Conservation (phyloP, 768 basidiomycete genomes). For the Lactarius akahatsu region DNA sequence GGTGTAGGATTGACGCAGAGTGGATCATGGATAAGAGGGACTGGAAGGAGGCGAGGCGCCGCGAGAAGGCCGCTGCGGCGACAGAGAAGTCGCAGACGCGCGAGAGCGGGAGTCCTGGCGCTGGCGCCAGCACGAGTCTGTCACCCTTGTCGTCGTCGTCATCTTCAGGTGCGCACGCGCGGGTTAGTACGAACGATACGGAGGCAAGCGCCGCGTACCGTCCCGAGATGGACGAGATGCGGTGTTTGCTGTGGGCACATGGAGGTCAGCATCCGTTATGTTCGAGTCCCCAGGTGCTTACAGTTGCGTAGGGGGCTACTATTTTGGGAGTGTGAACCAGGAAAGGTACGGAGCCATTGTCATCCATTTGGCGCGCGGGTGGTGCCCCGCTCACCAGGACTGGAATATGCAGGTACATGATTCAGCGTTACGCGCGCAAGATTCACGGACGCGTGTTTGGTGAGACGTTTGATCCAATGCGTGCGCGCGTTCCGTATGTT, state of each 20-base stretch:
- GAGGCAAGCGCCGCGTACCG: conserved; percentile 44
- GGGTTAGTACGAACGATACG: conserved; percentile 28
- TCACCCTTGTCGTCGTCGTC: neutral
- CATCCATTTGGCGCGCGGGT: no score
- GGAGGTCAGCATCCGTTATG: conserved; percentile 50
- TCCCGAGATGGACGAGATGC: conserved; percentile 76
- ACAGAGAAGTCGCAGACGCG: conserved; percentile 36
- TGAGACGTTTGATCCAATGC: conserved; percentile 33
- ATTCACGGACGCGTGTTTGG: conserved; percentile 88
- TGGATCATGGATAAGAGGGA: conserved; percentile 88
- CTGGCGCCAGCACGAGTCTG: neutral
- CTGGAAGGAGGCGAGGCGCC: conserved; percentile 65
- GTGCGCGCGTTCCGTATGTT: conserved; percentile 8
- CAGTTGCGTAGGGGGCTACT: conserved; percentile 61
- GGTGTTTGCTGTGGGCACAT: conserved; percentile 80
- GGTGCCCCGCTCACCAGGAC: no score
- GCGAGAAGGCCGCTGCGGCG: conserved; percentile 39
- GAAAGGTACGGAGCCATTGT: conserved; percentile 48
- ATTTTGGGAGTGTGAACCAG: conserved; percentile 79
- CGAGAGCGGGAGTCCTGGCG: neutral
- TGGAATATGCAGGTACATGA: conserved; percentile 51
- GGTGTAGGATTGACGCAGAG: conserved; percentile 70
- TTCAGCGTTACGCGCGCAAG: conserved; percentile 86
- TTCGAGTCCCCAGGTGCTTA: neutral
- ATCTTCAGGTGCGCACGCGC: conserved; percentile 28